Conservation (phyloP, 179 eudicot species). For the Beta lomatogona region DNA sequence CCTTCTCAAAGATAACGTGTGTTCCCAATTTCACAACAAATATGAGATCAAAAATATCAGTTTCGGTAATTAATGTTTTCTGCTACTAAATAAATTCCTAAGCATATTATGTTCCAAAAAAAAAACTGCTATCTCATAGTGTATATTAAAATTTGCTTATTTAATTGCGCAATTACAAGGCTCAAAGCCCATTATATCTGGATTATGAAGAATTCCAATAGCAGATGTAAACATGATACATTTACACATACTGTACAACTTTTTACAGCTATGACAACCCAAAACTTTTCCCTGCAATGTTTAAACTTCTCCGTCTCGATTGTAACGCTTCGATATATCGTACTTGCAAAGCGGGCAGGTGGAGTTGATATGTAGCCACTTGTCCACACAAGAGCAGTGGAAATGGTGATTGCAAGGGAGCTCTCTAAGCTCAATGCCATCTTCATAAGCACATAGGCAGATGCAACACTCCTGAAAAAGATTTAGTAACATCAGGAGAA, state of each 20-base stretch:
- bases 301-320: constrained; percentile 30
- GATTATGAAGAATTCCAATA: not conserved
- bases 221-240: not conserved
- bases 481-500: not conserved
- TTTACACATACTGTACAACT: not conserved
- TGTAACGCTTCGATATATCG: constrained; percentile 41
- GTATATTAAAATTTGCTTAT: too few relatives aligned
- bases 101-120: too few relatives aligned
- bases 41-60: too few relatives aligned
- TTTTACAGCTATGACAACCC: not conserved
- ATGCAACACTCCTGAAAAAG: constrained; percentile 77
- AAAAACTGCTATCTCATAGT: too few relatives aligned
- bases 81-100: too few relatives aligned
- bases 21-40: too few relatives aligned
- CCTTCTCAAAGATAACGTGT: too few relatives aligned
- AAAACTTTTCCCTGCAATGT: not conserved
- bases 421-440: constrained; percentile 63
- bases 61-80: too few relatives aligned
- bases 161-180: too few relatives aligned
- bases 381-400: constrained; percentile 67
- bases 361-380: constrained; percentile 82
- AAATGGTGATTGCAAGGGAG: constrained; percentile 82
- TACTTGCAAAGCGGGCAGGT: constrained; percentile 93
- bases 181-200: not conserved
- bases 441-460: constrained; percentile 69